Base-by-base conservation (phyloP, 257 asterid genomes). In the Nicotiana sylvestris region DNA sequence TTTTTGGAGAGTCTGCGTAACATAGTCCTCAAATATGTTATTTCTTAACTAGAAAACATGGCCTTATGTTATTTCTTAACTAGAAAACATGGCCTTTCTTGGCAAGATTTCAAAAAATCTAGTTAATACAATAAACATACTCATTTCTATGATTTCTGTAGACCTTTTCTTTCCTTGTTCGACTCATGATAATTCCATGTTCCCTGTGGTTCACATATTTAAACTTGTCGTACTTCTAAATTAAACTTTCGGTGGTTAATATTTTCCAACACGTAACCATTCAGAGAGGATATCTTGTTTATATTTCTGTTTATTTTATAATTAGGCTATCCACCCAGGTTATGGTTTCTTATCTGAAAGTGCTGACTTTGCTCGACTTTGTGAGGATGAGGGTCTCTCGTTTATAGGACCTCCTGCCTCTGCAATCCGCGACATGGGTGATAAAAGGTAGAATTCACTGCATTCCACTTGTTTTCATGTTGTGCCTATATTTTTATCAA, bases 271-370 rank as follows among this genome's bases (percentile, higher is more conserved):
- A 62, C 15, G 16, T 21, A 57, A 66, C 37, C 60, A 66, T 87
- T 88, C 72, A 85, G 88, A 76, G 81, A 85, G 87, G 83, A 78
- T 84, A 39, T 86, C 82, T 88, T 88, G 57, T 76, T 76, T 49
- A 79, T 62, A 62, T 62, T 87, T 65, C 29, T 76, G 27, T 76
- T 51, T 74, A 80, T 86, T 90, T 89, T 92, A 86, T 92, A 69
- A 87, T 84, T 89, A 94, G 99, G 98, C 98, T 82, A 91, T 94
- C 96, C 99, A 96, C 90, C 99, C 98, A 67, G 98, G 99, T 82
- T 94, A 96, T 85, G 99, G 99, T 81, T 96, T 96, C 92, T 90
- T 96, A 89, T 96, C 99, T 30, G 99, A 96, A 87, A 94, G 99
- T 85, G 88, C 97, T 62, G 94, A 92, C 57, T 94, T 94, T 87